Percentiles rank a stretch among this genome's conserved stretches.
Evolutionary conservation across 108 stramenopile genomes (phyloP).

Genomic region (Cyclotella cryptica): DNA sequence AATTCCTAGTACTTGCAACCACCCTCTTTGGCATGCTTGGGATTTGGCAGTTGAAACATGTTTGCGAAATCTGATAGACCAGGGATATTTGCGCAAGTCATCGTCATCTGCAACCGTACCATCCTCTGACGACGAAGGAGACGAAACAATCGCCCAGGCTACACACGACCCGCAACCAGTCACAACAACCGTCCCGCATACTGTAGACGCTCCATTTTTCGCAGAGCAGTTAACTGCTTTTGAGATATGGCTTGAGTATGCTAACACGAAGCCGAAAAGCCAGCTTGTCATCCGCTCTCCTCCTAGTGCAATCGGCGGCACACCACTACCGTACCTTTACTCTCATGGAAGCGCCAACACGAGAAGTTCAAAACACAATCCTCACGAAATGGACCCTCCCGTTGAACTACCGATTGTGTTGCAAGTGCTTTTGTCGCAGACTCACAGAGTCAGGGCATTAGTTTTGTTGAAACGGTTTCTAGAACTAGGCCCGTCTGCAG

Average conservation of each 20-base stretch:
- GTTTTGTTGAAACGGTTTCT: conserved; percentile 89
- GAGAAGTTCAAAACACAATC: conserved; percentile 1
- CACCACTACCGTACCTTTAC: conserved; percentile 47
- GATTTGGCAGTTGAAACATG: conserved; percentile 98
- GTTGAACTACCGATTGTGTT: conserved; percentile 97
- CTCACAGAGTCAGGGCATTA: conserved; percentile 92
- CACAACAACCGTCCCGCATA: conserved; percentile 13
- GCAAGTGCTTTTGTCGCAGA: conserved; percentile 92
- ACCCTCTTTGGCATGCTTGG: conserved; percentile 99
- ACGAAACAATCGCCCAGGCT: neutral
- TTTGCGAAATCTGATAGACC: conserved; percentile 78
- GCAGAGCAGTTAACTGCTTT: conserved; percentile 97
- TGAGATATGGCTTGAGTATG: conserved; percentile 97
- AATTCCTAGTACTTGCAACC: conserved; percentile 90
- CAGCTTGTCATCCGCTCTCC: conserved; percentile 48
- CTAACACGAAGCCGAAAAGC: conserved; percentile 51
- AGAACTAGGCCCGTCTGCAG: conserved; percentile 94
- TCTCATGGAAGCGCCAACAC: conserved; percentile 19
- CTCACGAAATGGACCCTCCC: conserved; percentile 76
- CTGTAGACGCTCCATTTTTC: conserved; percentile 90
- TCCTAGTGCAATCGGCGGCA: conserved; percentile 43
- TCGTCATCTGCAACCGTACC: conserved; percentile 12
- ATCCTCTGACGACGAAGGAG: conserved; percentile 32
- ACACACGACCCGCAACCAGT: conserved; percentile 1
- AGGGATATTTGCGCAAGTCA: conserved; percentile 57